Evolutionary conservation across 768 basidiomycete genomes (phyloP), one percentile per base, ranked within the genome.

Genomic region (Sporobolomyces phaffii): DNA sequence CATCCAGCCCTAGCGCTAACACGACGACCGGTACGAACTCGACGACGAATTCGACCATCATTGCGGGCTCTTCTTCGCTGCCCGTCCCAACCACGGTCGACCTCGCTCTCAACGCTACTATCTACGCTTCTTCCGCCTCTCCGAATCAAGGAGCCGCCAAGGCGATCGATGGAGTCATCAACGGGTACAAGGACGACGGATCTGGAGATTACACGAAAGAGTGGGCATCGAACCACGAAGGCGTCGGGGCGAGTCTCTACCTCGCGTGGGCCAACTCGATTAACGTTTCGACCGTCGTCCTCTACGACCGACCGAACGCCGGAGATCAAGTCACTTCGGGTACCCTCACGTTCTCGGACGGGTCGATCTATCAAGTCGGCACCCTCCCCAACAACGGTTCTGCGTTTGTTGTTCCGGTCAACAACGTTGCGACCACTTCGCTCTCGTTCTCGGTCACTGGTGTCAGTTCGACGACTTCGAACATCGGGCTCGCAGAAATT

Each of bases 241-340:
- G 56, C n/a, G 52, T 43, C 13, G 67, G 67, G 5, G 57, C 67
- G 13, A 36, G 33, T 15, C 33, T 70, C 24, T 20, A 15, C 33
- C 33, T 66, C 4, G 24, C 60, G 2, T 66, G 64, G 64, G 7
- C 58, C 1, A 34, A 31, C 13, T n/a, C 54, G 22, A 53, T 69
- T 47, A 60, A 41, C 29, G 47, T 60, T 24, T 51, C 51, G 47
- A 36, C 48, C 13, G 48, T 68, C 36, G 66, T 62, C 18, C 41
- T 68, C 15, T 62, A 36, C 49, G 68, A 69, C 36, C 68, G 68
- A 9, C 68, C 68, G 2, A 69, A 69, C 68, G n/a, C 51, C 17
- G 44, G 58, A 34, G 67, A 68, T 28, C 60, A 63, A 40, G 45
- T 61, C 31, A 9, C 31, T 20, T 15, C 40, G 20, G 33, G 57